These are phyloP conservation scores for Tolypocladium ovalisporum DNA, from an alignment of 2,329 filamentous ascomycete genomes.

Conservation along the genomic window DNA sequence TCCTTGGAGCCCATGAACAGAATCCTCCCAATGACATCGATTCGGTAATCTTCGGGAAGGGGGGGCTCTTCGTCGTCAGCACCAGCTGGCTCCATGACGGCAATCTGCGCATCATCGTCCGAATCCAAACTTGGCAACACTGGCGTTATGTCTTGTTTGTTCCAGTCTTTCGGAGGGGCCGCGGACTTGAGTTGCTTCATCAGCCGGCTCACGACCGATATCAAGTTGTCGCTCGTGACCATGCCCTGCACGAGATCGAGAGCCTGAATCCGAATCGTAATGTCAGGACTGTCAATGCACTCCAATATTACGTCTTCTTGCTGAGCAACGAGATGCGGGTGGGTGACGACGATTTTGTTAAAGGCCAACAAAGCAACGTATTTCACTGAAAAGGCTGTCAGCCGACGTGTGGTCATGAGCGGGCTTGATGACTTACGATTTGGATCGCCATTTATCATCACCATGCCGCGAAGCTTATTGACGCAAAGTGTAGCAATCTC, in stretches of 20 bases:
- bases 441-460: slow-evolving; percentile 84
- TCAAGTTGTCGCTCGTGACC: slow-evolving; percentile 79
- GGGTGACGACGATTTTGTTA: slow-evolving; percentile 84
- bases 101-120: slow-evolving; percentile 38
- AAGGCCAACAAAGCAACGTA: slow-evolving; percentile 93
- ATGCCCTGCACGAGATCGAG: slow-evolving; percentile 87
- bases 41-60: slow-evolving; percentile 76
- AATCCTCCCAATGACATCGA: slow-evolving; percentile 73
- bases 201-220: slow-evolving; percentile 73
- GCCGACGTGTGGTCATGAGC: neutral
- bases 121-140: slow-evolving; percentile 32
- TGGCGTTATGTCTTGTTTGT: slow-evolving; percentile 31
- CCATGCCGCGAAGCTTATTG: slow-evolving; percentile 85
- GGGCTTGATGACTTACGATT: slow-evolving; percentile 54
- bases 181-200: slow-evolving; percentile 74
- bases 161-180: slow-evolving; percentile 37
- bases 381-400: slow-evolving; percentile 53
- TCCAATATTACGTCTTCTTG: slow-evolving; percentile 95
- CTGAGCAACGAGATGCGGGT: slow-evolving; percentile 77
- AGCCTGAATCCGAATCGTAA: slow-evolving; percentile 88
- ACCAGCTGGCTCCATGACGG: slow-evolving; percentile 21
- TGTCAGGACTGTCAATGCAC: slow-evolving; percentile 90
- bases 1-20: slow-evolving; percentile 82
- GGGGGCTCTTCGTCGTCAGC: slow-evolving; percentile 37
- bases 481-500: slow-evolving; percentile 90